Base-by-base conservation (phyloP, 2,329 filamentous ascomycete genomes). In the Neurospora crassa region DNA sequence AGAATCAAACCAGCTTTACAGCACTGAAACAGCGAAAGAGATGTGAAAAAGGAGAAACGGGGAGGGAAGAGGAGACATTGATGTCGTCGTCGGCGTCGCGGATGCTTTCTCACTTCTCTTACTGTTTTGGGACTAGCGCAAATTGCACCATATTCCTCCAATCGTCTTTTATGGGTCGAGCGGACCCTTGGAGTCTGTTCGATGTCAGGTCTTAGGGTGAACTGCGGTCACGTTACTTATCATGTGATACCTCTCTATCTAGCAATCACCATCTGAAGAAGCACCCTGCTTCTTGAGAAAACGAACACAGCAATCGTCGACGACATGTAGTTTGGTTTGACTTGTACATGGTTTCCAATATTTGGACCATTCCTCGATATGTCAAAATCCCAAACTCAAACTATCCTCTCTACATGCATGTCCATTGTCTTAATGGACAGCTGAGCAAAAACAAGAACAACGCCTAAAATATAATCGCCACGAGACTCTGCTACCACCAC, bases 131-230 rank as follows among this genome's bases (percentile, higher is more conserved):
- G 75, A 45, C 72, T 76, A 76, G 76, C 73, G 74, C 69, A 70
- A 72, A 77, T 77, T 75, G 75, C 75, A 74, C 75, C 75, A 77
- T 76, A 70, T 73, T 70, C 69, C n/a, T 53, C 74, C 71, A 76
- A 75, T 74, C 53, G 53, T 29, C 24, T 63, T 63, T 34, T 63
- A 16, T 34, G 53, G 53, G 53, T 34, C 53, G 53, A 8, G 16
- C 45, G 45, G 45, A 14, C 20, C 12, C 11, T 45, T 2, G 6
- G 18, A 14, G 11, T 12, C 45, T 3, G 7, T 40, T 37, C 34
- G 37, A 10, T 14, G 12, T 14, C 40, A 41, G 12, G 29, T 29
- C 29, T 16, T 14, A 14, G 40, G 40, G 40, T 41, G 14, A 11
- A 24, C 6, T 7, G 14, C 1, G 18, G 20, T 16, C 45, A 53